Conservation (phyloP, 768 basidiomycete species). For the Pleurotus djamor region DNA sequence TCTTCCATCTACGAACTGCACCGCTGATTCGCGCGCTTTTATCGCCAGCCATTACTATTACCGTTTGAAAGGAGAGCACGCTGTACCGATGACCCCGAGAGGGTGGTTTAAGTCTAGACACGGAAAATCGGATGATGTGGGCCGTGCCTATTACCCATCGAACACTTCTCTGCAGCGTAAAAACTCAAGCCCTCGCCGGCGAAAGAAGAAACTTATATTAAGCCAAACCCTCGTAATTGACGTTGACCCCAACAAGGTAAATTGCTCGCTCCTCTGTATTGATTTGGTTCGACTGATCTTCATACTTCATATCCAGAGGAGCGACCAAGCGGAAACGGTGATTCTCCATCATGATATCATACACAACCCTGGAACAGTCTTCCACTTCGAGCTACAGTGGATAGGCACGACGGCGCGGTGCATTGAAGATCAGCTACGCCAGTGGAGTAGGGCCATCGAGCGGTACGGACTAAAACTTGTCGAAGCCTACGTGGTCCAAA, state of each 20-base stretch:
- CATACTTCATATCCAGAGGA: slow-evolving; percentile 56
- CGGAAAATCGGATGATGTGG: slow-evolving; percentile 38
- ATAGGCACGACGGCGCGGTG: slow-evolving; percentile 90
- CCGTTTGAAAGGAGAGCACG: slow-evolving; percentile 74
- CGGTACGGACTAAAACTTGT: slow-evolving; percentile 89
- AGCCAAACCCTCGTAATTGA: slow-evolving; percentile 93
- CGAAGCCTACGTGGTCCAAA: slow-evolving; percentile 91
- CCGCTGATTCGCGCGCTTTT: neutral
- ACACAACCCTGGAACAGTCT: slow-evolving; percentile 91
- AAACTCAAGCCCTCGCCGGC: slow-evolving; percentile 38
- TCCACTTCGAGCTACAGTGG: slow-evolving; percentile 98
- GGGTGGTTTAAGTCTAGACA: slow-evolving; percentile 68
- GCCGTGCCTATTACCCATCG: slow-evolving; percentile 31
- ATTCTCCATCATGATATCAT: slow-evolving; percentile 93
- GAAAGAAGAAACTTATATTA: slow-evolving; percentile 64
- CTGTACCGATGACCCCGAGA: slow-evolving; percentile 65
- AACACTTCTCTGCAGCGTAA: slow-evolving; percentile 28
- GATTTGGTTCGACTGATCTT: neutral
- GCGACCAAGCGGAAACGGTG: slow-evolving; percentile 85
- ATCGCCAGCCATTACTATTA: slow-evolving; percentile 81
- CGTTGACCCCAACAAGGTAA: slow-evolving; percentile 73
- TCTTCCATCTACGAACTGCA: neutral
- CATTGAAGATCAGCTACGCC: slow-evolving; percentile 84
- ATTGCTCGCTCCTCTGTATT: slow-evolving; percentile 3
- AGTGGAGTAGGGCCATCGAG: slow-evolving; percentile 82